Evolutionary conservation across 768 basidiomycete species (phyloP).

Genomic region (Postia placenta): DNA sequence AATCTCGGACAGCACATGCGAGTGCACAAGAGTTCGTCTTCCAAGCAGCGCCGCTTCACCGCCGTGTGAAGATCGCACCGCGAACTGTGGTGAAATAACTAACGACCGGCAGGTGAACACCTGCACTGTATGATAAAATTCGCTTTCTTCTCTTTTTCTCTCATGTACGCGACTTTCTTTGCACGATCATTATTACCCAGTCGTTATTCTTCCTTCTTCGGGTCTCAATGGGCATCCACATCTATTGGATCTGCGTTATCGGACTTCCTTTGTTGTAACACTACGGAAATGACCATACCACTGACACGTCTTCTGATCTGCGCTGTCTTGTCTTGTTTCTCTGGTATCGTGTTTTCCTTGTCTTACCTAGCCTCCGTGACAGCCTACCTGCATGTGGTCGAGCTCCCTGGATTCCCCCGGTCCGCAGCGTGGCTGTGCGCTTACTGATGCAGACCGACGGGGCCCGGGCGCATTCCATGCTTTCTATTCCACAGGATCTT

Average conservation of each 20-base stretch:
- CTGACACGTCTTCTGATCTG: too few relatives aligned
- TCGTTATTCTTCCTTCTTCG: conserved; percentile 1
- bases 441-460: too few relatives aligned
- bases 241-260: neutral
- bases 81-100: too few relatives aligned
- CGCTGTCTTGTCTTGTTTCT: too few relatives aligned
- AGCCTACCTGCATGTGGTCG: too few relatives aligned
- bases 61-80: neutral
- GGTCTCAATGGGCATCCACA: neutral
- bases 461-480: too few relatives aligned
- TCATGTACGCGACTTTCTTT: conserved; percentile 1
- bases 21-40: conserved; percentile 45
- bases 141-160: neutral
- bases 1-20: conserved; percentile 88
- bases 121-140: neutral
- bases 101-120: neutral
- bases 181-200: conserved; percentile 18
- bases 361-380: too few relatives aligned
- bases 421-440: too few relatives aligned
- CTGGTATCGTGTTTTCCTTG: too few relatives aligned
- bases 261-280: neutral
- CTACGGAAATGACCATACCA: conserved; percentile 1
- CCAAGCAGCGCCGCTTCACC: conserved; percentile 4
- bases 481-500: neutral
- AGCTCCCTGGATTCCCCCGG: too few relatives aligned